These are phyloP conservation scores for Penicillium soppii DNA, from an alignment of 495 filamentous ascomycete species.

Conservation along the genomic window DNA sequence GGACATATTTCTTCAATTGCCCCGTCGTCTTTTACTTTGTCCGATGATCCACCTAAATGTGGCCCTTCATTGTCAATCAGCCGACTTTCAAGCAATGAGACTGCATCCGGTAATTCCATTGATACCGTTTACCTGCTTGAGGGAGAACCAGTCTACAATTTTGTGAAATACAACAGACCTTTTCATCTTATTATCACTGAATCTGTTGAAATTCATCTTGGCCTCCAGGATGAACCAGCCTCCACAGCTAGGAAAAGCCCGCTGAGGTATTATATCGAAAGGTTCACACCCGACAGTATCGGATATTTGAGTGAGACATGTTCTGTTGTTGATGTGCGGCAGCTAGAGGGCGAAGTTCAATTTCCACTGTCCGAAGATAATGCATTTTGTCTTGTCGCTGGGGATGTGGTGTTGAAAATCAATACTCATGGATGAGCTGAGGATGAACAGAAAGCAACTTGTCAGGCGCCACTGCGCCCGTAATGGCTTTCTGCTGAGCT, in stretches of 20 bases:
- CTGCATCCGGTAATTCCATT: neutral
- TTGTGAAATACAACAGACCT: neutral
- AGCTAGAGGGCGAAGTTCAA: neutral
- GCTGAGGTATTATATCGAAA: neutral
- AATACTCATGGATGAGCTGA: neutral
- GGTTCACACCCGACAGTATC: neutral
- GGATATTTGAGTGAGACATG: neutral
- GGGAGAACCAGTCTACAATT: neutral
- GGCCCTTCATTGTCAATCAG: neutral
- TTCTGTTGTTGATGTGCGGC: neutral
- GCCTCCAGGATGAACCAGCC: neutral
- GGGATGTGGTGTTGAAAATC: conserved; percentile 3
- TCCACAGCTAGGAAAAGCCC: neutral
- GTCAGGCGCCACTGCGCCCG: neutral
- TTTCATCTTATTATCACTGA: neutral
- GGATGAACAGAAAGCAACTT: neutral
- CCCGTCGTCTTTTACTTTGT: neutral
- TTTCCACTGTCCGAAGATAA: conserved; percentile 1
- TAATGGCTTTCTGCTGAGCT: too few species aligned
- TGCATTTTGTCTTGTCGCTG: neutral
- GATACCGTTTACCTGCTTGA: neutral
- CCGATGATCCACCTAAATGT: neutral
- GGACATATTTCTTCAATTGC: neutral
- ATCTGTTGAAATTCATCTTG: conserved; percentile 3
- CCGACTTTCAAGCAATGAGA: neutral